Evolutionary conservation across 2,329 filamentous ascomycete genomes (phyloP).

Genomic region (Neofusicoccum kwambonambiense): DNA sequence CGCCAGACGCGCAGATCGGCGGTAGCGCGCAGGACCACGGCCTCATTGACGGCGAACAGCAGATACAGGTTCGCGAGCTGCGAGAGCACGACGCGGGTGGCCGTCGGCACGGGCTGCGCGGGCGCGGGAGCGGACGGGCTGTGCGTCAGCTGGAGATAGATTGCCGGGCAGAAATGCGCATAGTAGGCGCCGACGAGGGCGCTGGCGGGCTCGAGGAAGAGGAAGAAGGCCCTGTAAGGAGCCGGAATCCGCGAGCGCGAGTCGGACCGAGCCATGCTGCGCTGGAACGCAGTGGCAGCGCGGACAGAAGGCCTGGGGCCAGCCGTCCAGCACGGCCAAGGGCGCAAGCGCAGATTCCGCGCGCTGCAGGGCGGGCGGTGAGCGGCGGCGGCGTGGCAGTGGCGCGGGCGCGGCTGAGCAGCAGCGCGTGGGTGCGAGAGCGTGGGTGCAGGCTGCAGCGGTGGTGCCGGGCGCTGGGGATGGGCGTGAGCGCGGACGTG

Average conservation of each 20-base stretch:
- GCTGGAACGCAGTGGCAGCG: neutral
- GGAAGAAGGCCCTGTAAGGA: slow-evolving; percentile 70
- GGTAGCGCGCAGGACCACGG: slow-evolving; percentile 69
- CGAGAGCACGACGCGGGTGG: slow-evolving; percentile 65
- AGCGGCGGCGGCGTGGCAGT: slow-evolving; percentile 7
- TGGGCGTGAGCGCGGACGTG: neutral
- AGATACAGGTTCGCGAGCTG: slow-evolving; percentile 79
- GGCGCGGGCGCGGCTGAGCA: neutral
- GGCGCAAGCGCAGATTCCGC: neutral
- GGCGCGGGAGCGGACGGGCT: slow-evolving; percentile 47
- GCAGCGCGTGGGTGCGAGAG: neutral
- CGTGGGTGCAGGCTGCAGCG: neutral
- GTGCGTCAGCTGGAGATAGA: slow-evolving; percentile 66
- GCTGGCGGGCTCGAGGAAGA: slow-evolving; percentile 65
- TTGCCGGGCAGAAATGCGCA: slow-evolving; percentile 50
- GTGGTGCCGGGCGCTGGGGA: neutral
- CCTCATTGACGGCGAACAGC: slow-evolving; percentile 75
- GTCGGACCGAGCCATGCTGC: neutral
- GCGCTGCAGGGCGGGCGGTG: neutral
- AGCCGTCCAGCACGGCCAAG: neutral
- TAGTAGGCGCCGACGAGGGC: slow-evolving; percentile 55
- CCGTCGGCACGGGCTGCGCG: slow-evolving; percentile 49
- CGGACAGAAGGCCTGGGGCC: neutral
- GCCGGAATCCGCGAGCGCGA: slow-evolving; percentile 44
- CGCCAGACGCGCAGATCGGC: slow-evolving; percentile 68